Evolutionary conservation across 129 eudicot genomes (phyloP).

Genomic region (Saposhnikovia divaricata): DNA sequence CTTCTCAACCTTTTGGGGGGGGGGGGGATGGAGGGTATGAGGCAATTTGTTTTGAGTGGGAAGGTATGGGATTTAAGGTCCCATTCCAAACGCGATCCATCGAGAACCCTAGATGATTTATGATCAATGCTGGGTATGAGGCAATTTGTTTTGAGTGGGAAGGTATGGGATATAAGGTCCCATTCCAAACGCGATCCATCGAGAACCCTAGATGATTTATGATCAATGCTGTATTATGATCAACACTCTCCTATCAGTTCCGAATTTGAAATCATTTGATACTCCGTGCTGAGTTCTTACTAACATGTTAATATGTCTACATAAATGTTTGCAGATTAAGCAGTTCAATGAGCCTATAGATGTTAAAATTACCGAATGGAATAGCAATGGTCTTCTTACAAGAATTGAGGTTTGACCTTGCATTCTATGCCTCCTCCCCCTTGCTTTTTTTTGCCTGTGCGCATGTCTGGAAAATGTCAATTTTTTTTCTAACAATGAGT

Average conservation of each 20-base stretch:
- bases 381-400: conserved; percentile 83
- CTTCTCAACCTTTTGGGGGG: background rate
- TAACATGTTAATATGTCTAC: background rate
- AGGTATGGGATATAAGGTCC: background rate
- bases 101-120: no score
- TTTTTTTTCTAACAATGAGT: background rate
- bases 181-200: background rate
- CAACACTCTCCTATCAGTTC: background rate
- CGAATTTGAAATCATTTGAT: background rate
- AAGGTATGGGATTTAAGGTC: no score
- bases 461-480: background rate
- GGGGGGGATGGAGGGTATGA: no score
- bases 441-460: background rate
- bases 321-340: conserved; percentile 46
- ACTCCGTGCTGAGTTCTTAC: background rate
- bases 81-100: no score
- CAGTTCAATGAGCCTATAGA: conserved; percentile 78
- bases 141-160: background rate
- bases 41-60: no score
- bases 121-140: no score
- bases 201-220: background rate
- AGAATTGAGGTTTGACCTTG: conserved; percentile 61
- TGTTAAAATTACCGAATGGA: conserved; percentile 91
- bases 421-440: background rate
- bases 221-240: background rate